A percentile compares a stretch with the other conserved stretches of the same genome.
These are phyloP conservation scores for Boletus sp. DNA, from an alignment of 768 basidiomycete genomes.

Conservation along the genomic window DNA sequence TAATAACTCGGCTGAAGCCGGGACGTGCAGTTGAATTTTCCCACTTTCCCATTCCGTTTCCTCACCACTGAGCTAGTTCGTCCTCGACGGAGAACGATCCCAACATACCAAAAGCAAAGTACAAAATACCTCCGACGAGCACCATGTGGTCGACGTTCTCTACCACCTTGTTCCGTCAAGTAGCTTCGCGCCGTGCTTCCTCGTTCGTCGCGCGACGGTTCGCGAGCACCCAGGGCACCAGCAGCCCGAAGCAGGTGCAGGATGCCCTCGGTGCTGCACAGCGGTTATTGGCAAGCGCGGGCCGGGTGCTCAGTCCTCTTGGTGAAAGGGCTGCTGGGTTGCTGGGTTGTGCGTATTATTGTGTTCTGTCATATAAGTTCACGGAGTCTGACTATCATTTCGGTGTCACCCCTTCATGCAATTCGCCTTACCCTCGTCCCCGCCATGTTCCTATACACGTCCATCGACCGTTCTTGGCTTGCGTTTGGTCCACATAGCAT, in stretches of 20 bases:
- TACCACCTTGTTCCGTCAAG: slow-evolving; percentile 26
- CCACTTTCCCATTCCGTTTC: background rate
- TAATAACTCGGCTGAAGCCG: background rate
- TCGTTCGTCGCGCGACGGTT: slow-evolving; percentile 36
- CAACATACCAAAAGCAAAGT: slow-evolving; percentile 4
- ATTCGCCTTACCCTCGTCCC: background rate
- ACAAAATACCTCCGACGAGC: slow-evolving; percentile 1
- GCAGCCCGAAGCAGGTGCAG: slow-evolving; percentile 64
- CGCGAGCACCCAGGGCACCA: slow-evolving; percentile 44
- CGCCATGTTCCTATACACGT: background rate
- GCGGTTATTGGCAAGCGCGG: slow-evolving; percentile 50
- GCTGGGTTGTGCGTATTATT: slow-evolving; percentile 49
- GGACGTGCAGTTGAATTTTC: background rate
- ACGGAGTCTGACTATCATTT: slow-evolving; percentile 1
- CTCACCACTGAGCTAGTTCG: background rate
- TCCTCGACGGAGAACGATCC: slow-evolving; percentile 1
- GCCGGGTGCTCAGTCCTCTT: slow-evolving; percentile 47
- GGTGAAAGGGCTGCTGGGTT: slow-evolving; percentile 55
- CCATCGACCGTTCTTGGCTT: background rate
- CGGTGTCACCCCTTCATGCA: background rate
- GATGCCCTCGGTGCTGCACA: slow-evolving; percentile 60
- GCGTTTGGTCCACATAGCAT: slow-evolving; percentile 42
- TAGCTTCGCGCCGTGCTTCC: slow-evolving; percentile 13
- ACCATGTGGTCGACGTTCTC: slow-evolving; percentile 28
- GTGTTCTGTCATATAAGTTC: background rate